Evolutionary conservation across 257 asterid genomes (phyloP).

Genomic region (Avicennia marina): DNA sequence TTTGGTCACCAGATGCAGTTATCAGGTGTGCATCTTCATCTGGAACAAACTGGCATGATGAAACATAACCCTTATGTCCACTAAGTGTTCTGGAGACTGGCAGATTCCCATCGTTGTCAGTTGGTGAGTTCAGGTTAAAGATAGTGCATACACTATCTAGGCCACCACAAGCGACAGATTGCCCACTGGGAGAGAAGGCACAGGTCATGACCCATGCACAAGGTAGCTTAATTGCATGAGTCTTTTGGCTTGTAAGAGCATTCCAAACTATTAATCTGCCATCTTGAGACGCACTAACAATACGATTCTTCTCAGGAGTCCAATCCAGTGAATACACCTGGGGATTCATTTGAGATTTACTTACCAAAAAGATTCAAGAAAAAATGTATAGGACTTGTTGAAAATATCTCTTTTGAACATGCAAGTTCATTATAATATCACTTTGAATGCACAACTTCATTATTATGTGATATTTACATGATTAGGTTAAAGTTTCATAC

Average conservation of each 20-base stretch:
- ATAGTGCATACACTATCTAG: slow-evolving; percentile 93
- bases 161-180: slow-evolving; percentile 96
- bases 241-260: slow-evolving; percentile 97
- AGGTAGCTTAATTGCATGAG: slow-evolving; percentile 89
- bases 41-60: slow-evolving; percentile 94
- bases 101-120: slow-evolving; percentile 78
- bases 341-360: slow-evolving; percentile 17
- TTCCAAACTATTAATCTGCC: slow-evolving; percentile 97
- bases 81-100: slow-evolving; percentile 80
- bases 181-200: slow-evolving; percentile 93
- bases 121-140: slow-evolving; percentile 80
- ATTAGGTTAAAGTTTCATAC: too few relatives aligned
- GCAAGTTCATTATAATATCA: too few relatives aligned
- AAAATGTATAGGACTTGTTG: too few relatives aligned
- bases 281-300: slow-evolving; percentile 98
- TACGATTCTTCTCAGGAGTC: slow-evolving; percentile 94
- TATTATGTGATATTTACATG: too few relatives aligned
- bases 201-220: slow-evolving; percentile 99
- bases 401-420: too few relatives aligned
- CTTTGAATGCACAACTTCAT: too few relatives aligned
- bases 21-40: slow-evolving; percentile 85
- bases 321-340: slow-evolving; percentile 96
- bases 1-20: slow-evolving; percentile 95
- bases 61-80: slow-evolving; percentile 95
- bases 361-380: neutral